These are phyloP conservation scores for Nemania sp. DNA, from an alignment of 2,329 filamentous ascomycete genomes.

Conservation along the genomic window DNA sequence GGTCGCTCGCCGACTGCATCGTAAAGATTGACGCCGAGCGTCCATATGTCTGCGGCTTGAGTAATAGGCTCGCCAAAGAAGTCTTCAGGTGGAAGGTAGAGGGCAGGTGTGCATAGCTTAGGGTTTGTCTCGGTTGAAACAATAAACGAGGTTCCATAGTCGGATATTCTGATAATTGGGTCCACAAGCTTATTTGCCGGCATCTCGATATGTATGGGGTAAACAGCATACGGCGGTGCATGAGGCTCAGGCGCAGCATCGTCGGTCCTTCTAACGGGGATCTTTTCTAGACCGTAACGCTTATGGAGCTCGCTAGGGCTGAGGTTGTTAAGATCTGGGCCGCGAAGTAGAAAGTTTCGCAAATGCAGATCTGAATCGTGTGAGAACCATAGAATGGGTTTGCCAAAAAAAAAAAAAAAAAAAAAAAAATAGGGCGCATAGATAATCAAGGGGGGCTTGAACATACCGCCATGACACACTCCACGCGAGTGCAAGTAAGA, in stretches of 20 bases:
- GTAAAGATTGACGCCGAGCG: constrained; percentile 43
- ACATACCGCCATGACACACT: constrained; percentile 39
- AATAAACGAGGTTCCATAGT: constrained; percentile 45
- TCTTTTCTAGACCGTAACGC: constrained; percentile 33
- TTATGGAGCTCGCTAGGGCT: constrained; percentile 32
- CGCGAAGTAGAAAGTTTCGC: constrained; percentile 34
- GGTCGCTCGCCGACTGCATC: constrained; percentile 42
- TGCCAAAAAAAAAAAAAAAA: no score
- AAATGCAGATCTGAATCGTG: constrained; percentile 20
- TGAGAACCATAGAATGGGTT: constrained; percentile 21
- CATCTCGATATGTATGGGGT: constrained; percentile 37
- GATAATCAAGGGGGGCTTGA: constrained; percentile 19
- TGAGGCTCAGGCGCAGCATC: constrained; percentile 36
- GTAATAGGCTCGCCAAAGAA: constrained; percentile 43
- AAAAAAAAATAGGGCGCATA: no score
- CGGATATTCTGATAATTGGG: constrained; percentile 35
- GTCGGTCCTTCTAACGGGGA: constrained; percentile 35
- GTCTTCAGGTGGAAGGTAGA: constrained; percentile 43
- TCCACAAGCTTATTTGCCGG: constrained; percentile 33
- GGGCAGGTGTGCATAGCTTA: constrained; percentile 39
- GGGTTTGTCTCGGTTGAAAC: constrained; percentile 29
- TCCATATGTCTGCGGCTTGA: constrained; percentile 44
- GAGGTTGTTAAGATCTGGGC: constrained; percentile 21
- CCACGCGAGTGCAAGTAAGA: constrained; percentile 36
- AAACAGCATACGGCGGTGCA: constrained; percentile 41